These are phyloP conservation scores for Penicillium sumatraense DNA, from an alignment of 2,329 filamentous ascomycete species.

Conservation along the genomic window DNA sequence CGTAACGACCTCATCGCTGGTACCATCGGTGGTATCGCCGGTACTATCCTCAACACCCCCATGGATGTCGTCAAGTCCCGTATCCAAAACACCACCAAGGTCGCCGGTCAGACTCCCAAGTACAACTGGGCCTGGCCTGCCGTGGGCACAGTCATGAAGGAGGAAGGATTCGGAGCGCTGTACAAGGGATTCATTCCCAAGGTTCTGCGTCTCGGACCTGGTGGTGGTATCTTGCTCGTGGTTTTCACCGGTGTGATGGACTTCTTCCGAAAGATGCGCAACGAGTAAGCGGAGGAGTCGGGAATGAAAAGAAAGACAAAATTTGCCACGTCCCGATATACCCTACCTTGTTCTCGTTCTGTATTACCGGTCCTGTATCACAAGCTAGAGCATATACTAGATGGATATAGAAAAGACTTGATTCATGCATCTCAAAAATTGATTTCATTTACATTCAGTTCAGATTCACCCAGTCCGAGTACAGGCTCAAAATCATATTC, in stretches of 20 bases:
- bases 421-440: background rate
- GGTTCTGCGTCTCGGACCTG: slow-evolving; percentile 77
- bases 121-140: slow-evolving; percentile 99
- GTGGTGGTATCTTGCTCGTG: slow-evolving; percentile 62
- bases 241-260: slow-evolving; percentile 64
- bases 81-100: slow-evolving; percentile 90
- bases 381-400: slow-evolving; percentile 16
- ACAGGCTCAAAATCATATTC: background rate
- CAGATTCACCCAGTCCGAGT: too few species aligned
- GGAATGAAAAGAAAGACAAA: slow-evolving; percentile 11
- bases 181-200: slow-evolving; percentile 99
- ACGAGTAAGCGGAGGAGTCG: slow-evolving; percentile 32
- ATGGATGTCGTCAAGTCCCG: slow-evolving; percentile 98
- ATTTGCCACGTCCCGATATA: slow-evolving; percentile 15
- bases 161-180: slow-evolving; percentile 88
- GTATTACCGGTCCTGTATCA: slow-evolving; percentile 2
- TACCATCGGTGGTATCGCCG: slow-evolving; percentile 82
- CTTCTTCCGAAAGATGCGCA: slow-evolving; percentile 78
- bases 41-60: slow-evolving; percentile 92
- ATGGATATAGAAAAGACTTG: slow-evolving; percentile 20
- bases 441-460: background rate
- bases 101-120: slow-evolving; percentile 81
- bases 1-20: slow-evolving; percentile 87
- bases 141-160: slow-evolving; percentile 81
- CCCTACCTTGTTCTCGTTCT: slow-evolving; percentile 6